Base-by-base conservation (phyloP, 139 green algal species). In the Chlamydomonas schloesseri region DNA sequence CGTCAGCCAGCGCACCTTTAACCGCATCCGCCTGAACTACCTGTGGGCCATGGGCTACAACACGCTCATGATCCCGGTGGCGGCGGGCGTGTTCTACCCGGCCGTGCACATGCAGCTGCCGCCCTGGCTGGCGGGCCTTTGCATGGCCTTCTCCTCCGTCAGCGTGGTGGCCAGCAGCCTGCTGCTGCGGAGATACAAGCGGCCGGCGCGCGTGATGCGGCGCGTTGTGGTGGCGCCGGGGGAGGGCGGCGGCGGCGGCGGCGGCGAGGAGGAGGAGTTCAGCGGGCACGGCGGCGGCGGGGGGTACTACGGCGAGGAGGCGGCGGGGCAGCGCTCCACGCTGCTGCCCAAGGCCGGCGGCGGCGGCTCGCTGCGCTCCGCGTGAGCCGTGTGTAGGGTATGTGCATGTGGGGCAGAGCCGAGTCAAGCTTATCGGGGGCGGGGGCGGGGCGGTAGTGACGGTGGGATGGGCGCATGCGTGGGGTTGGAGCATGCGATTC, bases 11-110 rank as follows among this genome's bases (percentile, higher is more conserved):
- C 91, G 92, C 47, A 97, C 95, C 17, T 98, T 98, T 85, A 80
- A 80, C 50, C 92, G 97, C 73, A 99, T 99, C 89, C 89, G 91
- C 42, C 71, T 94, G 23, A 99, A 99, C 87, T 99, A 98, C 90
- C 68, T 96, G 29, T 99, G 94, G 93, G 98, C 98, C 0, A 96
- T 99, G 90, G 93, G 90, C 8, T 99, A 99, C 92, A 99, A 99
- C 82, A 80, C 97, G 13, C 47, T 97, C n/a, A 95, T 86, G 50
- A 95, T 97, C 71, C 95, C 95, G 4, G 33, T 97, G 20, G 95
- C 96, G 9, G 95, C 92, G 0, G 93, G 96, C 29, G 90, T 94
- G 36, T 83, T 98, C 42, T 98, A 96, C 81, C 96, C 96, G 15
- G 31, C 70, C 28, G 90, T 92, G 2, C 86, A 84, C 18, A 31